These are phyloP conservation scores for Petunia secreta DNA, from an alignment of 257 asterid species.

Conservation along the genomic window DNA sequence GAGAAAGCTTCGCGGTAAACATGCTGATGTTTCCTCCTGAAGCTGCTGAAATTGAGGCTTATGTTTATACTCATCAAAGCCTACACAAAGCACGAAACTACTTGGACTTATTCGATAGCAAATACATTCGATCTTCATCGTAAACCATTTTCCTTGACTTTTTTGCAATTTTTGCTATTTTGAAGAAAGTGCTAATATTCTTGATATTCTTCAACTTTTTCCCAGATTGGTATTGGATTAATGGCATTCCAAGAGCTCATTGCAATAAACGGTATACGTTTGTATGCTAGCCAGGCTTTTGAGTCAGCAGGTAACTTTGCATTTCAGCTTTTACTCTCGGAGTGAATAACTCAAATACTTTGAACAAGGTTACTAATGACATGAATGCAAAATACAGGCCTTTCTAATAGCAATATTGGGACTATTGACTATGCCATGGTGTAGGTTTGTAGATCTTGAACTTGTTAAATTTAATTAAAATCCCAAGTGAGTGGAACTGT, in stretches of 20 bases:
- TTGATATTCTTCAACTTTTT: neutral
- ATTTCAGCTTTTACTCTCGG: neutral
- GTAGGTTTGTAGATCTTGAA: conserved; percentile 51
- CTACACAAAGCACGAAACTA: conserved; percentile 52
- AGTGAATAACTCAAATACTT: neutral
- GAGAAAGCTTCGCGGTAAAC: conserved; percentile 64
- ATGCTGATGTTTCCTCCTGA: conserved; percentile 61
- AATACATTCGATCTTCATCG: conserved; percentile 67
- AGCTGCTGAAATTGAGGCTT: conserved; percentile 76
- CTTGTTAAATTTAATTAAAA: neutral
- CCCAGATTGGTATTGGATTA: conserved; percentile 75
- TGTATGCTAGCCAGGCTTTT: conserved; percentile 78
- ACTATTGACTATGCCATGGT: conserved; percentile 69
- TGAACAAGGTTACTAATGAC: conserved; percentile 20
- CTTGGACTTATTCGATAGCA: conserved; percentile 56
- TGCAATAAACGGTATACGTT: conserved; percentile 78
- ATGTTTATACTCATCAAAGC: conserved; percentile 48
- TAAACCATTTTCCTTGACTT: conserved; percentile 38
- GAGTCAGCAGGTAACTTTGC: conserved; percentile 58
- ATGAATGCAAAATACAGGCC: conserved; percentile 47
- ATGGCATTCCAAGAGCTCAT: conserved; percentile 80
- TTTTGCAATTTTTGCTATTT: neutral
- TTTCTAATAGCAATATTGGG: conserved; percentile 67
- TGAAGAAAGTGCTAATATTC: neutral
- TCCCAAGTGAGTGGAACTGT: neutral